Percentiles rank a stretch among this genome's conserved stretches.
These are phyloP conservation scores for Pholiota adiposa DNA, from an alignment of 1,284 basidiomycete genomes.

Conservation along the genomic window DNA sequence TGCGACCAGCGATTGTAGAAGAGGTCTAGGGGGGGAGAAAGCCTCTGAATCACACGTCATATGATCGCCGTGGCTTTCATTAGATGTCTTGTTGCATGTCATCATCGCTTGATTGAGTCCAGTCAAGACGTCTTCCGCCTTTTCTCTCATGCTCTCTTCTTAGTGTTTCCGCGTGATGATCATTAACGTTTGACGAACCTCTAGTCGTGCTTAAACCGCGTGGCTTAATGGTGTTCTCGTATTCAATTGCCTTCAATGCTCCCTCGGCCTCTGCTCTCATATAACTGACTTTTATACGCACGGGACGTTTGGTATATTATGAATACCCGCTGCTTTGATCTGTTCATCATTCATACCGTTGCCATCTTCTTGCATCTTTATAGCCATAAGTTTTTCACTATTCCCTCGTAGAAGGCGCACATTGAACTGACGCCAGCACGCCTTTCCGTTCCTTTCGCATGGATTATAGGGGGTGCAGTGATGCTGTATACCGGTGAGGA, in stretches of 20 bases:
- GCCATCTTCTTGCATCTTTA: background rate
- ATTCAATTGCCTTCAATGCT: slow-evolving; percentile 38
- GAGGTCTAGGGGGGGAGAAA: no score
- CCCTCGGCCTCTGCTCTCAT: background rate
- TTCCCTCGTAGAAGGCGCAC: background rate
- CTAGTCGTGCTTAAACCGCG: slow-evolving; percentile 73
- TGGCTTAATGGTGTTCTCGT: slow-evolving; percentile 83
- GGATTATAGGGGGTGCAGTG: background rate
- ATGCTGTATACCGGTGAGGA: background rate
- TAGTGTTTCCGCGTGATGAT: slow-evolving; percentile 20
- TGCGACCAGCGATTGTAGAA: no score
- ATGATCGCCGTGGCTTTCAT: slow-evolving; percentile 30
- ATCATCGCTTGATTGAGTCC: slow-evolving; percentile 75
- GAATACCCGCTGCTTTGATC: background rate
- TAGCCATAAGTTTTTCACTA: background rate
- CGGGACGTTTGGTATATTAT: background rate
- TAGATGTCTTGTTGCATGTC: slow-evolving; percentile 56
- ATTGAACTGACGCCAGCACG: background rate
- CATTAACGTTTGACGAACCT: slow-evolving; percentile 8
- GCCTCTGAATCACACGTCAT: background rate
- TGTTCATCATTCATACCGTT: no score
- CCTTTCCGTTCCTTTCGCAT: background rate
- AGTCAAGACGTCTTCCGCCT: no score
- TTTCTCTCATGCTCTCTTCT: no score
- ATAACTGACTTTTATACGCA: background rate